Conservation (phyloP, 2,329 filamentous ascomycete genomes). For the Capronia coronata region DNA sequence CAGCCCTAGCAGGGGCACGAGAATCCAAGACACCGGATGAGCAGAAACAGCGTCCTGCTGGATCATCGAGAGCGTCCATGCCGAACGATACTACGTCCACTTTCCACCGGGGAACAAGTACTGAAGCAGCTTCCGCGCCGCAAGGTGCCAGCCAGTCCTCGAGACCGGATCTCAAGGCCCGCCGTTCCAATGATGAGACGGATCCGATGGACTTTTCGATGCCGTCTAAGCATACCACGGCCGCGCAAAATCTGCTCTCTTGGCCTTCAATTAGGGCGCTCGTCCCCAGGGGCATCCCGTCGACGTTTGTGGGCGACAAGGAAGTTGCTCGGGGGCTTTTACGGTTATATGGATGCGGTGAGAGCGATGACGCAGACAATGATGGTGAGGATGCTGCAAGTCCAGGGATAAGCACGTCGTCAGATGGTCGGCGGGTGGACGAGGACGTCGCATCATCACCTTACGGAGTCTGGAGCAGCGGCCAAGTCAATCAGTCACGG, state of each 20-base stretch:
- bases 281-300: conserved; percentile 44
- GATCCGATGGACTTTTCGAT: conserved; percentile 59
- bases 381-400: conserved; percentile 37
- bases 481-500: conserved; percentile 33
- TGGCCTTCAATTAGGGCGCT: conserved; percentile 64
- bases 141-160: conserved; percentile 6
- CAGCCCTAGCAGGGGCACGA: neutral
- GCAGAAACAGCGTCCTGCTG: conserved; percentile 18
- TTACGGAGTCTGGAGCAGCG: conserved; percentile 49
- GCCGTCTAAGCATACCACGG: conserved; percentile 78
- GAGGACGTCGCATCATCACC: conserved; percentile 36
- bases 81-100: conserved; percentile 5
- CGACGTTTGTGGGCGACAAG: conserved; percentile 62
- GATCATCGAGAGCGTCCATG: conserved; percentile 36
- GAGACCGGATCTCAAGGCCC: conserved; percentile 28
- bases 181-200: conserved; percentile 40
- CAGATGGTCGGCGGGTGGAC: conserved; percentile 27
- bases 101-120: conserved; percentile 26
- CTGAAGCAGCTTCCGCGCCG: conserved; percentile 13
- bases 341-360: conserved; percentile 70
- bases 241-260: conserved; percentile 72
- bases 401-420: conserved; percentile 37
- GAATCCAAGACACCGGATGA: conserved; percentile 4
- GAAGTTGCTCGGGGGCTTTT: conserved; percentile 70
- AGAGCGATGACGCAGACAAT: conserved; percentile 58